Percentiles rank a stretch among this genome's conserved stretches.
These are phyloP conservation scores for Melocanna baccifera DNA, from an alignment of 176 grass and related monocot genomes.

Conservation along the genomic window DNA sequence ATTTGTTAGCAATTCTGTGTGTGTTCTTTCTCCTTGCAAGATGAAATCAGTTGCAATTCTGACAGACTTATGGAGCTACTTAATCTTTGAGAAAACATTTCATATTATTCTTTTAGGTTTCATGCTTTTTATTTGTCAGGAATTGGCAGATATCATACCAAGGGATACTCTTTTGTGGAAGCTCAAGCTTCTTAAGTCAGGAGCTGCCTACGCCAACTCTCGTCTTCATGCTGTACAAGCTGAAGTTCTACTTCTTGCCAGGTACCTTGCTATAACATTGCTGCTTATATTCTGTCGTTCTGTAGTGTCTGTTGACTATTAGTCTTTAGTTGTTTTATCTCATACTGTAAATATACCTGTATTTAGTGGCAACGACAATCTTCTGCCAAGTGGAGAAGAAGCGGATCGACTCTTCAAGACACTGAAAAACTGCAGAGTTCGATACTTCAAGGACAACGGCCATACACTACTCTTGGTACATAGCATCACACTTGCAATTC, in stretches of 20 bases:
- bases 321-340: not conserved
- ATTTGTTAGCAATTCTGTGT: not conserved
- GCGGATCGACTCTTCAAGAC: conserved; percentile 70
- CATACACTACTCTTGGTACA: conserved; percentile 84
- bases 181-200: conserved; percentile 85
- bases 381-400: conserved; percentile 74
- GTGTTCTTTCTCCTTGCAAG: not conserved
- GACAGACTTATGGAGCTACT: too few relatives aligned
- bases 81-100: too few relatives aligned
- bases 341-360: conserved; percentile 4
- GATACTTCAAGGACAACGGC: conserved; percentile 91
- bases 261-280: conserved; percentile 44
- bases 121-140: conserved; percentile 38
- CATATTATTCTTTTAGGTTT: not conserved
- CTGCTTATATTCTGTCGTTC: too few relatives aligned
- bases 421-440: conserved; percentile 80
- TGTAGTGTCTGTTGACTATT: not conserved
- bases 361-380: conserved; percentile 83
- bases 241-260: conserved; percentile 90
- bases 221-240: conserved; percentile 77
- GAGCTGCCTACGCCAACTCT: conserved; percentile 80
- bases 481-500: not conserved
- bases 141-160: conserved; percentile 85
- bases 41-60: too few relatives aligned
- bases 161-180: conserved; percentile 90